These are phyloP conservation scores for Tephrocybe sp. DNA, from an alignment of 768 basidiomycete genomes.

Conservation along the genomic window DNA sequence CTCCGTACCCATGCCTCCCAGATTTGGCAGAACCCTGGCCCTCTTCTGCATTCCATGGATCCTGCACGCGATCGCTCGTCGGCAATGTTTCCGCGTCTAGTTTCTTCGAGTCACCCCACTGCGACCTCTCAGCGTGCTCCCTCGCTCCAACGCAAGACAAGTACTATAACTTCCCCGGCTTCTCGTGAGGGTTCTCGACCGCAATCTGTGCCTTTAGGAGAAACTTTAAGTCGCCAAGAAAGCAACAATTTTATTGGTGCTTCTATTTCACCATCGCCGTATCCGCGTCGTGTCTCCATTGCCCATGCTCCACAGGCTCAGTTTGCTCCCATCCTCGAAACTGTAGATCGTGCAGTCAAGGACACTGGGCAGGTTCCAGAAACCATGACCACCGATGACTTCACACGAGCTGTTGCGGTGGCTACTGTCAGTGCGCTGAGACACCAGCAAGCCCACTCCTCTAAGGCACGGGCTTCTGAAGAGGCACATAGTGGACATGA, in stretches of 20 bases:
- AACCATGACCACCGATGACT: constrained; percentile 80
- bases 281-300: constrained; percentile 57
- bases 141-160: constrained; percentile 47
- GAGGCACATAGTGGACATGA: constrained; percentile 83
- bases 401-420: constrained; percentile 90
- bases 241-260: neutral
- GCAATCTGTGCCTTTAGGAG: constrained; percentile 2
- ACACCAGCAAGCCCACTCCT: constrained; percentile 69
- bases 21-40: constrained; percentile 98
- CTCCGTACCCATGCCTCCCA: constrained; percentile 96
- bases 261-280: constrained; percentile 41
- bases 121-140: constrained; percentile 23
- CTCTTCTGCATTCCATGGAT: constrained; percentile 69
- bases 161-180: constrained; percentile 30
- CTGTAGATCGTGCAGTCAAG: constrained; percentile 77
- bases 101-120: constrained; percentile 31
- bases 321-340: constrained; percentile 71
- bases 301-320: constrained; percentile 36
- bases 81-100: constrained; percentile 64
- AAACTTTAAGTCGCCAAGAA: constrained; percentile 6
- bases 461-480: constrained; percentile 44
- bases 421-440: constrained; percentile 90
- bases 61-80: constrained; percentile 56
- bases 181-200: constrained; percentile 14
- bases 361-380: constrained; percentile 58